Evolutionary conservation across 2,329 filamentous ascomycete genomes (phyloP).

Genomic region (Sporothrix mexicana): DNA sequence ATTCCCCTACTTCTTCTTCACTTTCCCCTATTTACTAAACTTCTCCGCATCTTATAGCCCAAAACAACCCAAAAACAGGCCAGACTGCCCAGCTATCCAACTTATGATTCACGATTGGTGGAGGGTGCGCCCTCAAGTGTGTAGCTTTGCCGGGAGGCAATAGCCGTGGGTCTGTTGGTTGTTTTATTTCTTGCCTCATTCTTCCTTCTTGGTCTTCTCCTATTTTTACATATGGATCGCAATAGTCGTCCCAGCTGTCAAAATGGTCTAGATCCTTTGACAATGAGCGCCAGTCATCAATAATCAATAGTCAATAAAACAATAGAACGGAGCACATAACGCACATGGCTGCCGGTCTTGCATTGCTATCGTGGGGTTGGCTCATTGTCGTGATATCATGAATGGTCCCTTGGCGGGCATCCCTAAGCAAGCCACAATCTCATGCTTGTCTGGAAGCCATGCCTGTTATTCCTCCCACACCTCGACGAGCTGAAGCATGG

Average conservation of each 20-base stretch:
- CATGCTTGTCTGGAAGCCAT: background rate
- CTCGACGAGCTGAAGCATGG: background rate
- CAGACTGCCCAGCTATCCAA: background rate
- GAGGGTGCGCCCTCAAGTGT: background rate
- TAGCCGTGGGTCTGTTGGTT: background rate
- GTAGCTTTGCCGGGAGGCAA: conserved; percentile 2
- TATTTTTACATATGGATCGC: background rate
- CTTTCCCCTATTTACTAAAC: too few relatives aligned
- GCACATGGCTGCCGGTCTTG: background rate
- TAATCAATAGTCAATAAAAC: too few relatives aligned
- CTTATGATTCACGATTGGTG: conserved; percentile 11
- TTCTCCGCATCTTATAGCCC: too few relatives aligned
- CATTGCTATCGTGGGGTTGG: background rate
- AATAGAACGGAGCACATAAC: too few relatives aligned
- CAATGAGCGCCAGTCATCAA: too few relatives aligned
- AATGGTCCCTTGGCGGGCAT: background rate
- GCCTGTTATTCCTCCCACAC: background rate
- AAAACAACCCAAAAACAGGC: too few relatives aligned
- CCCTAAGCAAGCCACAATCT: background rate
- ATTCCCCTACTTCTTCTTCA: too few relatives aligned
- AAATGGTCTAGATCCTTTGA: background rate
- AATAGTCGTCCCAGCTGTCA: background rate
- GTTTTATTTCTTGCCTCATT: background rate
- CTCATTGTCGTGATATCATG: conserved; percentile 2
- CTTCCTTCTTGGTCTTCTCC: background rate